phyloP scores from a whole-genome alignment of 768 basidiomycete species.

The Rickenella mellea region DNA sequence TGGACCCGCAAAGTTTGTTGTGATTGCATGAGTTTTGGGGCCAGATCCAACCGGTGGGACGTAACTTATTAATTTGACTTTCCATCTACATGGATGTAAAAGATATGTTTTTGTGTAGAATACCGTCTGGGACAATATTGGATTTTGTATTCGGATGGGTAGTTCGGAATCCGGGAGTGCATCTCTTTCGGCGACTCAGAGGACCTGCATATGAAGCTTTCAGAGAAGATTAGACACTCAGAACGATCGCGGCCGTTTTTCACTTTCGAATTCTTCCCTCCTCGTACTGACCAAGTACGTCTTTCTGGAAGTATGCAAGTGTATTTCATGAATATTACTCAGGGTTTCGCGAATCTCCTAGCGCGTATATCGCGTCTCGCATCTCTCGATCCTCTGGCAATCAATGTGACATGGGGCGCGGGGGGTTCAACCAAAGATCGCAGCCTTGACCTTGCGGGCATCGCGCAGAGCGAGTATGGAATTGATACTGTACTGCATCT shows the following conservation, averaged over 20 bases:
- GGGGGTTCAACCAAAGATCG: slow-evolving; percentile 87
- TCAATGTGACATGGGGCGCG: slow-evolving; percentile 96
- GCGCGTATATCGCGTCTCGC: slow-evolving; percentile 79
- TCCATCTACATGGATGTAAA: too few relatives aligned
- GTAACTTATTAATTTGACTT: too few relatives aligned
- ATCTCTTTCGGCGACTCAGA: too few relatives aligned
- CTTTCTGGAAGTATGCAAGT: slow-evolving; percentile 3
- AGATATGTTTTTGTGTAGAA: too few relatives aligned
- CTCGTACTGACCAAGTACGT: slow-evolving; percentile 78
- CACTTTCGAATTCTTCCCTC: slow-evolving; percentile 96
- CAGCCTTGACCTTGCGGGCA: slow-evolving; percentile 75
- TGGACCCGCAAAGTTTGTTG: too few relatives aligned
- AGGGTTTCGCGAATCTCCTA: slow-evolving; percentile 90
- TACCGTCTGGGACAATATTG: too few relatives aligned
- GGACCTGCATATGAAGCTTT: slow-evolving; percentile 85
- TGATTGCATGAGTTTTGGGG: too few relatives aligned
- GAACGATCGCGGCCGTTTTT: slow-evolving; percentile 58
- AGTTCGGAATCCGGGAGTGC: too few relatives aligned
- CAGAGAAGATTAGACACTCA: slow-evolving; percentile 49
- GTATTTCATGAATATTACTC: slow-evolving; percentile 6
- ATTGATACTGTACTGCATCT: slow-evolving; percentile 88
- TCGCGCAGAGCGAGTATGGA: slow-evolving; percentile 63
- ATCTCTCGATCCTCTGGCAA: slow-evolving; percentile 67
- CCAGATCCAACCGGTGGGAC: too few relatives aligned
- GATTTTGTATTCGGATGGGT: too few relatives aligned